phyloP scores from a whole-genome alignment of 1,284 basidiomycete species.

The Ustilago vetiveriae region DNA sequence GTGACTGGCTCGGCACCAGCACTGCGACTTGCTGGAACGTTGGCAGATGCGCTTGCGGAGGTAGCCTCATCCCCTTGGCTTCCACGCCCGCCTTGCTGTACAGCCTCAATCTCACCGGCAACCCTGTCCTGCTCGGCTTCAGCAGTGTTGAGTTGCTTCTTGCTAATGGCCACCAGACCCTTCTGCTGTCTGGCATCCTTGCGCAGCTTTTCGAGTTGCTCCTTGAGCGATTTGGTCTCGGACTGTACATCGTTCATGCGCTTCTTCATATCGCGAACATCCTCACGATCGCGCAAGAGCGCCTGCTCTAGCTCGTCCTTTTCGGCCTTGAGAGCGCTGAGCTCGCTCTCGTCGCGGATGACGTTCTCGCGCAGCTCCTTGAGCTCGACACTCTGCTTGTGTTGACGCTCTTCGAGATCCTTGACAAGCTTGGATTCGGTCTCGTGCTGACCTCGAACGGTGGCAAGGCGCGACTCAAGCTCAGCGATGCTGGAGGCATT shows the following conservation, averaged over 20 bases:
- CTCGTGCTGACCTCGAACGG: conserved; percentile 78
- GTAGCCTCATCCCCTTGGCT: conserved; percentile 66
- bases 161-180: conserved; percentile 89
- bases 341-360: conserved; percentile 89
- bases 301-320: conserved; percentile 90
- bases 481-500: conserved; percentile 53
- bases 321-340: conserved; percentile 87
- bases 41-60: conserved; percentile 50
- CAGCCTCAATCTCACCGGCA: conserved; percentile 73
- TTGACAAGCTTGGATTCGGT: conserved; percentile 81
- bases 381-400: conserved; percentile 80
- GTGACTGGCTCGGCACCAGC: conserved; percentile 28
- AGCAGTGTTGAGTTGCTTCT: conserved; percentile 88
- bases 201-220: conserved; percentile 84
- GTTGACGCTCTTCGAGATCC: conserved; percentile 78
- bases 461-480: conserved; percentile 61
- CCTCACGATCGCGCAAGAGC: conserved; percentile 91
- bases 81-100: conserved; percentile 69
- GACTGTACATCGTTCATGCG: conserved; percentile 82
- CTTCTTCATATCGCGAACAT: conserved; percentile 84
- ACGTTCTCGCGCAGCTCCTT: conserved; percentile 80
- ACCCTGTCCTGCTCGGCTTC: conserved; percentile 80
- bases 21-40: conserved; percentile 29
- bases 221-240: conserved; percentile 78
- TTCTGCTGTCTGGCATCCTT: conserved; percentile 97